A percentile compares a stretch with the other conserved stretches of the same genome.
phyloP scores from a whole-genome alignment of 192 early-diverging fungal genomes.

The Backusella sp. region DNA sequence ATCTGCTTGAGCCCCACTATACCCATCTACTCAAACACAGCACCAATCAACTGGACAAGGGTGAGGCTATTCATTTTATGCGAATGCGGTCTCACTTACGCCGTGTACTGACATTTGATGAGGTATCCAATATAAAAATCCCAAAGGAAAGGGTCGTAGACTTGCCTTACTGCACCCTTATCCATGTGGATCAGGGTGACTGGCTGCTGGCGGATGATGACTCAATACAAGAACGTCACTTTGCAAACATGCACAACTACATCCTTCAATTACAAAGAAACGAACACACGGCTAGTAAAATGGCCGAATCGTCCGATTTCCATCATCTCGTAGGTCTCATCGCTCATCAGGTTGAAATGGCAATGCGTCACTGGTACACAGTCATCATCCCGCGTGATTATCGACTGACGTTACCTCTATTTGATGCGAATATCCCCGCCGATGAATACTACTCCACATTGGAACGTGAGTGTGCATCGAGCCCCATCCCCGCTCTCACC shows the following conservation, averaged over 20 bases:
- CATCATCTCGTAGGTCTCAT: neutral
- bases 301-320: conserved; percentile 1
- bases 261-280: conserved; percentile 1
- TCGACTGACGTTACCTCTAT: conserved; percentile 7
- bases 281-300: neutral
- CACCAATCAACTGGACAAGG: neutral
- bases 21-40: neutral
- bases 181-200: neutral
- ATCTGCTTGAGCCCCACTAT: neutral
- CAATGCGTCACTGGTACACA: conserved; percentile 16
- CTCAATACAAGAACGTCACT: neutral
- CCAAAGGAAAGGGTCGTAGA: neutral
- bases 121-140: conserved; percentile 7
- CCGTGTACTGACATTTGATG: neutral
- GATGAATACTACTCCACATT: neutral
- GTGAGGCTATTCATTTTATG: neutral
- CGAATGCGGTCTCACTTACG: neutral
- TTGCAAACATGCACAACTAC: conserved; percentile 2
- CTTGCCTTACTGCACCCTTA: neutral
- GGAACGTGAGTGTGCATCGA: conserved; percentile 10
- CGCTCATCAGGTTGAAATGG: conserved; percentile 5
- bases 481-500: conserved; percentile 3
- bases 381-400: neutral
- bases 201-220: neutral
- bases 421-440: neutral